Percentiles rank a stretch among this genome's conserved stretches.
Evolutionary conservation across 352 stramenopile genomes (phyloP).

Genomic region (Phytophthora uliginosa): DNA sequence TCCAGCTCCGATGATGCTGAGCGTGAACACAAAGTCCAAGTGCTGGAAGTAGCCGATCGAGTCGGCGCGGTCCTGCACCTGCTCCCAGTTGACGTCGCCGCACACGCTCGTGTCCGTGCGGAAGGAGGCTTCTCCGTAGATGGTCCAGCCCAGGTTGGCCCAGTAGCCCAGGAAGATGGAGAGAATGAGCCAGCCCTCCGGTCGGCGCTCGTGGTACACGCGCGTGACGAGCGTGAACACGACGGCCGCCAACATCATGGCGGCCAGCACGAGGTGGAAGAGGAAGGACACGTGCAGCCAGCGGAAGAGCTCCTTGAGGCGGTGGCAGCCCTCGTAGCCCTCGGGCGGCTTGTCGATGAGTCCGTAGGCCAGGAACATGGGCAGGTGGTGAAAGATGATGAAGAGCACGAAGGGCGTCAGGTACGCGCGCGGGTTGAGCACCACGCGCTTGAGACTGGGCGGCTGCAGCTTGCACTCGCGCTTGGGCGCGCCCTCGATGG

Average conservation of each 20-base stretch:
- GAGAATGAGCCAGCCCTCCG: conserved; percentile 70
- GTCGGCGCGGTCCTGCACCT: conserved; percentile 67
- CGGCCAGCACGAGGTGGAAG: conserved; percentile 52
- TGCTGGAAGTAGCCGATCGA: conserved; percentile 73
- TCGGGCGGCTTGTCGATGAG: conserved; percentile 47
- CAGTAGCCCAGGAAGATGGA: conserved; percentile 70
- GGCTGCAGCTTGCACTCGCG: conserved; percentile 21
- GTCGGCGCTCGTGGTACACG: conserved; percentile 65
- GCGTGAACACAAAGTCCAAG: conserved; percentile 74
- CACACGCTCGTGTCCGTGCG: conserved; percentile 62
- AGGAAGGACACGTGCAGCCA: conserved; percentile 69
- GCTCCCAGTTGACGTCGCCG: conserved; percentile 54
- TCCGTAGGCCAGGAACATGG: conserved; percentile 67
- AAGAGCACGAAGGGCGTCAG: conserved; percentile 67
- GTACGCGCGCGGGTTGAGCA: conserved; percentile 86
- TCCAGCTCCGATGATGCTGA: conserved; percentile 46
- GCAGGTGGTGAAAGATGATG: conserved; percentile 71
- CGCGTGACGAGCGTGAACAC: conserved; percentile 59
- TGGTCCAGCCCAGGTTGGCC: conserved; percentile 59
- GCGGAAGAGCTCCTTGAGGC: conserved; percentile 60
- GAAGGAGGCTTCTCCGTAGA: conserved; percentile 67
- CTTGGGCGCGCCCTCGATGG: conserved; percentile 32
- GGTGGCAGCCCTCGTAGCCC: conserved; percentile 51
- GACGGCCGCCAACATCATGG: conserved; percentile 50
- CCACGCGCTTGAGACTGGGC: conserved; percentile 68